Percentiles rank a stretch among this genome's conserved stretches.
Evolutionary conservation across 208 protist genomes (phyloP).

Genomic region (Acanthamoeba triangularis): DNA sequence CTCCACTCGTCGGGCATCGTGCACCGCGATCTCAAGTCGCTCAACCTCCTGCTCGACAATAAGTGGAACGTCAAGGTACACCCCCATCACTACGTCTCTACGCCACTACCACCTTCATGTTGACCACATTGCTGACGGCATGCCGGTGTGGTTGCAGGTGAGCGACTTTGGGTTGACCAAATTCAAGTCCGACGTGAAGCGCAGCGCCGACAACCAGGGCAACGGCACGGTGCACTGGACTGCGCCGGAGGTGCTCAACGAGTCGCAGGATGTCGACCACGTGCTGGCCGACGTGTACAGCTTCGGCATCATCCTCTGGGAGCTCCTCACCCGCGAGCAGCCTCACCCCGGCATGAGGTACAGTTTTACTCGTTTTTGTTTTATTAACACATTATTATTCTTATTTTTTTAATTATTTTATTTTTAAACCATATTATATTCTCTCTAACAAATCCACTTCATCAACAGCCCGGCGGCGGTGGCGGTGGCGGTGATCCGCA

Average conservation of each 20-base stretch:
- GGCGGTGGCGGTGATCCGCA: neutral
- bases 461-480: neutral
- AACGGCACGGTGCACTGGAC: neutral
- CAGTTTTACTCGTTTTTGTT: too few relatives aligned
- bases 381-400: too few relatives aligned
- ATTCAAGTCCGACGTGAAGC: neutral
- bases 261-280: neutral
- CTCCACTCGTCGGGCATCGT: constrained; percentile 23
- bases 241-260: neutral
- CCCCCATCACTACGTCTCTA: too few relatives aligned
- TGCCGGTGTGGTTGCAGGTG: constrained; percentile 62
- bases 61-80: constrained; percentile 63
- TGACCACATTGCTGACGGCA: too few relatives aligned
- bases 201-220: neutral
- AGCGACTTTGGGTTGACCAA: constrained; percentile 34
- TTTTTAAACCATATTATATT: too few relatives aligned
- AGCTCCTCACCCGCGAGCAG: neutral
- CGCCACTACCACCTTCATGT: too few relatives aligned
- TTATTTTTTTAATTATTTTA: too few relatives aligned
- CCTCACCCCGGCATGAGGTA: neutral
- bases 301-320: constrained; percentile 71
- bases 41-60: neutral
- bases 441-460: too few relatives aligned
- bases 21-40: constrained; percentile 24
- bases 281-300: constrained; percentile 27